Evolutionary conservation across 495 filamentous ascomycete species (phyloP).

Genomic region (Thozetella sp.): DNA sequence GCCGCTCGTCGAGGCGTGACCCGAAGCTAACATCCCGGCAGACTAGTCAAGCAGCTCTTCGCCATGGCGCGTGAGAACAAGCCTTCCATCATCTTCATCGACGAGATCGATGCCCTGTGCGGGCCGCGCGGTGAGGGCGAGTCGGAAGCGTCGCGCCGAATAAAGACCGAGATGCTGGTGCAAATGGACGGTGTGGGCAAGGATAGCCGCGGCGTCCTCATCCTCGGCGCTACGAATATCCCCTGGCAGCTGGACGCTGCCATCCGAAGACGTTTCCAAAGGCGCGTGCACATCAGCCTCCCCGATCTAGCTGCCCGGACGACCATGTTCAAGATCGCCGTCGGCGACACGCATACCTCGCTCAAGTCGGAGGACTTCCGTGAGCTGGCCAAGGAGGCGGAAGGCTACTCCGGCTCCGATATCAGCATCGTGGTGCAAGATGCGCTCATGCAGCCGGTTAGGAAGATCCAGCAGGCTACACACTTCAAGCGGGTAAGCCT

Average conservation of each 20-base stretch:
- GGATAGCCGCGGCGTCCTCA: conserved; percentile 89
- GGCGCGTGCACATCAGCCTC: conserved; percentile 91
- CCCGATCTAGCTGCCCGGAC: conserved; percentile 87
- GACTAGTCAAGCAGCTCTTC: conserved; percentile 96
- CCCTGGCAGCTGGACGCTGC: conserved; percentile 99
- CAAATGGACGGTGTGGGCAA: conserved; percentile 99
- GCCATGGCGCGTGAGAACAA: conserved; percentile 98
- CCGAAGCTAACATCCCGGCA: conserved; percentile 30
- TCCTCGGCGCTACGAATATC: conserved; percentile 97
- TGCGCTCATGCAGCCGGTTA: conserved; percentile 95
- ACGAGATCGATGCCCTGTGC: conserved; percentile 97
- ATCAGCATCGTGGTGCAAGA: conserved; percentile 97
- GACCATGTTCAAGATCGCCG: conserved; percentile 95
- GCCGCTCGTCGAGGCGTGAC: background rate
- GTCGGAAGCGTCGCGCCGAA: conserved; percentile 92
- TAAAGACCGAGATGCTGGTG: conserved; percentile 97
- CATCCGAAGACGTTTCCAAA: conserved; percentile 94
- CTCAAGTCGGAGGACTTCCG: conserved; percentile 77
- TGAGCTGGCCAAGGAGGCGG: conserved; percentile 76
- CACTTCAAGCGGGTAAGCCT: conserved; percentile 89
- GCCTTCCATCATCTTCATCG: conserved; percentile 98
- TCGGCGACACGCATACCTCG: conserved; percentile 89
- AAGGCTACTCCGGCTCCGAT: conserved; percentile 95
- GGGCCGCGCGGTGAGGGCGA: conserved; percentile 97
- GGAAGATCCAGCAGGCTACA: conserved; percentile 97